These are phyloP conservation scores for Aspergillus arachidicola DNA, from an alignment of 2,329 filamentous ascomycete genomes.

Conservation along the genomic window DNA sequence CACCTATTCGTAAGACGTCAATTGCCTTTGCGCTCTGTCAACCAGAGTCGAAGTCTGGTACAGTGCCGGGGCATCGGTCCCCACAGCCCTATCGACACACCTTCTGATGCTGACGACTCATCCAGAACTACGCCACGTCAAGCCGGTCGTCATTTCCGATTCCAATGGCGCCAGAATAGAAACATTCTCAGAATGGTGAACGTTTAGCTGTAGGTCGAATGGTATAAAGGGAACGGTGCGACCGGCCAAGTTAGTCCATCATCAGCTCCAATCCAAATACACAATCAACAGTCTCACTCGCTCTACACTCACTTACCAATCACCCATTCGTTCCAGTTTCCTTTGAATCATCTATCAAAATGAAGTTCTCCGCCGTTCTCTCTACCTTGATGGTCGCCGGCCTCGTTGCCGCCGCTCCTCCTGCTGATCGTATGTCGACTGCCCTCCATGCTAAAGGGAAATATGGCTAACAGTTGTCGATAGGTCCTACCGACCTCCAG, in stretches of 20 bases:
- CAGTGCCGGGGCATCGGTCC: neutral
- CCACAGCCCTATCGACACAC: neutral
- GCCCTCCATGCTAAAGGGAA: fast-evolving
- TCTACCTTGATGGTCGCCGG: conserved; percentile 7
- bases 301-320: neutral
- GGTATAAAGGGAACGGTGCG: neutral
- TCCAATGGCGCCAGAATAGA: neutral
- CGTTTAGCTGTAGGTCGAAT: neutral
- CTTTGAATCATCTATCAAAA: neutral
- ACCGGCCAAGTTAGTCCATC: neutral
- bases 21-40: neutral
- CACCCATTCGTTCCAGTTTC: neutral
- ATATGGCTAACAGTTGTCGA: neutral
- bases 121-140: neutral
- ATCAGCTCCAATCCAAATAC: neutral
- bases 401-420: conserved; percentile 6
- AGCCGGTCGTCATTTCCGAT: neutral
- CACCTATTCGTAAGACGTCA: neutral
- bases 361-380: conserved; percentile 5
- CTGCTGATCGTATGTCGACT: conserved; percentile 6
- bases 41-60: neutral
- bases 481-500: conserved; percentile 3
- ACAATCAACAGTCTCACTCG: neutral
- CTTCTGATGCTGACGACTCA: neutral
- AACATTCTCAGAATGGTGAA: neutral